These are phyloP conservation scores for Trichophyton rubrum DNA, from an alignment of 2,329 filamentous ascomycete species.

Conservation along the genomic window DNA sequence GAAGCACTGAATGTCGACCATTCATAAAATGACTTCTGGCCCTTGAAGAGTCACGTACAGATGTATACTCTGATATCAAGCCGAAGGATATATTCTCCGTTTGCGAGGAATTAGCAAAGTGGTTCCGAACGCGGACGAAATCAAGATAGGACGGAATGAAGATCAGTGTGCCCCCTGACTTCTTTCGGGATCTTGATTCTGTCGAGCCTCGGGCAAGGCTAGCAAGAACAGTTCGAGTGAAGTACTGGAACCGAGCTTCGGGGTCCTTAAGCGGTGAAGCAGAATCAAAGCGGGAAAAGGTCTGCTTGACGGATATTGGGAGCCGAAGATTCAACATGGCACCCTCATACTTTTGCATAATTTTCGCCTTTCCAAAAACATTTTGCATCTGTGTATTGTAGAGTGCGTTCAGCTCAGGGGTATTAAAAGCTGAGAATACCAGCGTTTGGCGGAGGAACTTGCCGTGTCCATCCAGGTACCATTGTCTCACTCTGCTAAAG, in stretches of 20 bases:
- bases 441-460: constrained; percentile 75
- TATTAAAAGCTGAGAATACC: constrained; percentile 67
- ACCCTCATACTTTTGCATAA: constrained; percentile 56
- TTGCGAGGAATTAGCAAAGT: constrained; percentile 59
- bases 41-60: constrained; percentile 63
- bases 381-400: constrained; percentile 68
- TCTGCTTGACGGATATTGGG: constrained; percentile 61
- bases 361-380: constrained; percentile 63
- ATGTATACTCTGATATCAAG: constrained; percentile 77
- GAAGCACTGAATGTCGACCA: constrained; percentile 66
- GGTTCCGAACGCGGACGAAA: constrained; percentile 85
- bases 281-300: constrained; percentile 75
- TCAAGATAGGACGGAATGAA: constrained; percentile 92
- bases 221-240: constrained; percentile 69
- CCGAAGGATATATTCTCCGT: constrained; percentile 57
- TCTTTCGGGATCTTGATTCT: constrained; percentile 24
- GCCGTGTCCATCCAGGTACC: constrained; percentile 85
- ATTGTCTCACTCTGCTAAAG: constrained; percentile 76
- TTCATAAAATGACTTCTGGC: constrained; percentile 77
- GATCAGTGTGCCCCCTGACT: constrained; percentile 60
- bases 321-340: constrained; percentile 58
- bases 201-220: constrained; percentile 30
- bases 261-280: constrained; percentile 61
- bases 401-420: constrained; percentile 73
- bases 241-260: constrained; percentile 81